Base-by-base conservation (phyloP, 2,329 filamentous ascomycete species). In the Nothophoma quercina region DNA sequence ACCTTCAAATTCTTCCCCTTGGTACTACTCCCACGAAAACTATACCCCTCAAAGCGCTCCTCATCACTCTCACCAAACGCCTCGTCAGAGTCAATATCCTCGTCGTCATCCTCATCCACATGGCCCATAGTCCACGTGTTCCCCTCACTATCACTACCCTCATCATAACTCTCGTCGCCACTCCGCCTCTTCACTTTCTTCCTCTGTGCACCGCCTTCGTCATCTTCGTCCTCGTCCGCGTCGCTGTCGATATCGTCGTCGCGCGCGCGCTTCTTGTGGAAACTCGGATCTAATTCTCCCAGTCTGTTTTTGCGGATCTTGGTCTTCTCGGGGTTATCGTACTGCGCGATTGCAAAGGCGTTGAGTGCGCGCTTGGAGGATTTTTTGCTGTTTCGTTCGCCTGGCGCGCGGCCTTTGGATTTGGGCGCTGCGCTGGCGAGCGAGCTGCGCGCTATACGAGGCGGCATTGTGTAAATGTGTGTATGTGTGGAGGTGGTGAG, bases 41-140 rank as follows among this genome's bases (percentile, higher is more conserved):
- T 84, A 65, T 88, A 96, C 9, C 86, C 90, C 59, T 91, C 86
- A 60, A 96, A 96, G 58, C 83, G 84, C 70, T 96, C 93, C 67
- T 95, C 88, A 67, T 96, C 93, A 65, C 90, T 95, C 60, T 90
- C 88, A 3, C 91, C 90, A 79, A 96, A 91, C 2, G 93, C 93
- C 66, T 96, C 91, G 69, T 90, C 87, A 60, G 85, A 88, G 69
- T 90, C 87, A 49, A 90, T 78, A 56, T 88, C 86, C 47, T 83
- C 86, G 64, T 90, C 88, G 56, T 88, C 82, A 45, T 88, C 86
- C 35, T 83, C 84, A 40, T 83, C 84, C 18, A 88, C 85, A 39
- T 86, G 78, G 21, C 93, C 92, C 42, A 96, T 80, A 41, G 83
- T 87, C 91, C 91, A 96, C 67, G 90, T 86, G 65, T 96, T 90